Conservation (phyloP, 768 basidiomycete species). For the Mycena vitilis region DNA sequence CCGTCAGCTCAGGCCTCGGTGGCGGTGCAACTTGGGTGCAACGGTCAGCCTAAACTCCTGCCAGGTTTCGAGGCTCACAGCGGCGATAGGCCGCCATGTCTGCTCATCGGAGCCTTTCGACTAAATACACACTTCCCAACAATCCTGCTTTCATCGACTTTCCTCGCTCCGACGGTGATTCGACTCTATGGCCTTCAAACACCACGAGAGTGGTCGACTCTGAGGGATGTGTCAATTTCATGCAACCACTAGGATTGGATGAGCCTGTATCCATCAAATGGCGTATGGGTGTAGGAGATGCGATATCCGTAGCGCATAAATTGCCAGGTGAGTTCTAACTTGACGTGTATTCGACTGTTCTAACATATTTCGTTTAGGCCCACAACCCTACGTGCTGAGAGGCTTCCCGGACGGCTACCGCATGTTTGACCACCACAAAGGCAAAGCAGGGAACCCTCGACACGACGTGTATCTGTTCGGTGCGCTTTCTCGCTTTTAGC, state of each 20-base stretch:
- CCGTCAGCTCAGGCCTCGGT: too few species aligned
- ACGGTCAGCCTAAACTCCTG: too few species aligned
- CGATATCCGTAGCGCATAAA: slow-evolving; percentile 55
- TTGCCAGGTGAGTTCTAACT: slow-evolving; percentile 55
- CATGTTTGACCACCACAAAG: slow-evolving; percentile 83
- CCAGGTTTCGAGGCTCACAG: too few species aligned
- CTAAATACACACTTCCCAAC: slow-evolving; percentile 56
- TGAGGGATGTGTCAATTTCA: slow-evolving; percentile 79
- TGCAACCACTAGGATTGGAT: slow-evolving; percentile 64
- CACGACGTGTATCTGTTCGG: slow-evolving; percentile 86
- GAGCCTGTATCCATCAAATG: slow-evolving; percentile 68
- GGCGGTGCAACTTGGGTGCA: too few species aligned
- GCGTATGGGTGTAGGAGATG: slow-evolving; percentile 58
- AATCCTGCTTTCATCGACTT: slow-evolving; percentile 72
- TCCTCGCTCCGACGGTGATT: slow-evolving; percentile 69
- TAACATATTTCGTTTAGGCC: slow-evolving; percentile 48
- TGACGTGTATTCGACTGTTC: slow-evolving; percentile 7
- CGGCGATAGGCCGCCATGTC: slow-evolving; percentile 6
- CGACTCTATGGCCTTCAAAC: slow-evolving; percentile 65
- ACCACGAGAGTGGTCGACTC: slow-evolving; percentile 63
- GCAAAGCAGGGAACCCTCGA: slow-evolving; percentile 62
- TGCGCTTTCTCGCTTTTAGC: slow-evolving; percentile 41
- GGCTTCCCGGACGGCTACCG: slow-evolving; percentile 76
- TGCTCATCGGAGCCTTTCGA: slow-evolving; percentile 34
- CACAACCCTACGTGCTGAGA: slow-evolving; percentile 68